These are phyloP conservation scores for Geotrichum candidum DNA, from an alignment of 1,139 yeast species.

Conservation along the genomic window DNA sequence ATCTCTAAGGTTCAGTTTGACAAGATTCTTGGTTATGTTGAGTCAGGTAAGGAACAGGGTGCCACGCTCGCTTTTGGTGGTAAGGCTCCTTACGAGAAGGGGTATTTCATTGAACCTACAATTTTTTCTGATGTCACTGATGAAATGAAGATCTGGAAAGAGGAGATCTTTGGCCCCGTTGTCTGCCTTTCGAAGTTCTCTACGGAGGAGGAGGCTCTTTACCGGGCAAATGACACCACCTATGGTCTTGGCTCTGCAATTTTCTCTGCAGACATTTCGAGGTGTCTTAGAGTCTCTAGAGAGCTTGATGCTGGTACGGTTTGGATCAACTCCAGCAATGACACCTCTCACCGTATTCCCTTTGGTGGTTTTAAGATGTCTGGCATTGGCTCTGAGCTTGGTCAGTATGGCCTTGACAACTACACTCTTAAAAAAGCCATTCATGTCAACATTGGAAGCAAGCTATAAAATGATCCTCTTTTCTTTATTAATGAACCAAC, in stretches of 20 bases:
- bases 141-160: slow-evolving; percentile 60
- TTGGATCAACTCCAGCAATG: slow-evolving; percentile 79
- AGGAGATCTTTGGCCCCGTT: slow-evolving; percentile 92
- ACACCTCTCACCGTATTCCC: slow-evolving; percentile 65
- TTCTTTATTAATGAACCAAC: too few relatives aligned
- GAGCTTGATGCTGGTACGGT: slow-evolving; percentile 74
- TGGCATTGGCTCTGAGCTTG: slow-evolving; percentile 84
- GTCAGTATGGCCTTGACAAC: slow-evolving; percentile 65
- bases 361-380: slow-evolving; percentile 77
- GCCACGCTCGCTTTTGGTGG: slow-evolving; percentile 57
- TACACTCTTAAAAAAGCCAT: slow-evolving; percentile 76
- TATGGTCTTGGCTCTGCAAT: slow-evolving; percentile 87
- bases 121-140: slow-evolving; percentile 65
- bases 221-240: slow-evolving; percentile 61
- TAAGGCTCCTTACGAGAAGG: slow-evolving; percentile 44
- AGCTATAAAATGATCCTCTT: too few relatives aligned
- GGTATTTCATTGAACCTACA: slow-evolving; percentile 75
- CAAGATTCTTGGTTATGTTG: slow-evolving; percentile 56
- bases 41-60: slow-evolving; percentile 61
- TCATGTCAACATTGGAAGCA: background rate
- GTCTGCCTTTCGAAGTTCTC: slow-evolving; percentile 67
- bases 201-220: slow-evolving; percentile 65
- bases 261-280: slow-evolving; percentile 58
- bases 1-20: slow-evolving; percentile 61
- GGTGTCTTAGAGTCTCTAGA: slow-evolving; percentile 57